Evolutionary conservation across 805 yeast genomes (phyloP).

Genomic region (Trichomonascus vanleenenianus): DNA sequence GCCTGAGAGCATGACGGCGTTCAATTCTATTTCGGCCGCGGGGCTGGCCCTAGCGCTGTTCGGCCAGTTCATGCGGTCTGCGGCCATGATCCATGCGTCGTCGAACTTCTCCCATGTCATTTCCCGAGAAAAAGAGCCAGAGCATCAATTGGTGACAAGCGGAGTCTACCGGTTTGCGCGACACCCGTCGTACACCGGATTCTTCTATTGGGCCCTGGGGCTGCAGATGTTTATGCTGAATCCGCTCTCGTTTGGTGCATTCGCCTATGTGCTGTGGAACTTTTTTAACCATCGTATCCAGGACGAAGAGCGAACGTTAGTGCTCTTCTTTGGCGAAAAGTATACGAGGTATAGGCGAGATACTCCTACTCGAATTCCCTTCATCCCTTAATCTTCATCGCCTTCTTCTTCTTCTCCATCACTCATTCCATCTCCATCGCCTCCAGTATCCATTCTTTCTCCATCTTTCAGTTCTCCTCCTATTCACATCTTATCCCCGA

Average conservation of each 20-base stretch:
- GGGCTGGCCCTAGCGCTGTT: slow-evolving; percentile 44
- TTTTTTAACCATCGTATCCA: slow-evolving; percentile 65
- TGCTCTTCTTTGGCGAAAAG: slow-evolving; percentile 61
- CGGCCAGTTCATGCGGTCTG: slow-evolving; percentile 65
- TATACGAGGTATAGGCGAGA: slow-evolving; percentile 45
- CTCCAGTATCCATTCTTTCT: too few relatives aligned
- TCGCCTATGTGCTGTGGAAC: slow-evolving; percentile 48
- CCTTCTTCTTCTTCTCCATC: too few relatives aligned
- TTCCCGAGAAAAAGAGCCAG: slow-evolving; percentile 40
- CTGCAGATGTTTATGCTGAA: slow-evolving; percentile 66
- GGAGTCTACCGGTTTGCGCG: slow-evolving; percentile 65
- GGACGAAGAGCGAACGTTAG: slow-evolving; percentile 58
- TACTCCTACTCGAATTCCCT: slow-evolving; percentile 60
- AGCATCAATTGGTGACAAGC: slow-evolving; percentile 60
- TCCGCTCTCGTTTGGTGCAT: slow-evolving; percentile 48
- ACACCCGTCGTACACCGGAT: slow-evolving; percentile 91
- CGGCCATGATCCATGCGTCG: slow-evolving; percentile 85
- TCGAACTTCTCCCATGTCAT: slow-evolving; percentile 78
- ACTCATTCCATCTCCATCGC: too few relatives aligned
- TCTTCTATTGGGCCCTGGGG: slow-evolving; percentile 90
- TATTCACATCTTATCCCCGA: too few relatives aligned
- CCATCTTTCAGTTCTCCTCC: too few relatives aligned
- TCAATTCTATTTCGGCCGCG: slow-evolving; percentile 20
- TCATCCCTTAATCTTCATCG: slow-evolving; percentile 36
- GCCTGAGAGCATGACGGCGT: slow-evolving; percentile 31